Percentiles rank a stretch among this genome's conserved stretches.
These are phyloP conservation scores for Daldinia decipiens DNA, from an alignment of 495 filamentous ascomycete genomes.

Conservation along the genomic window DNA sequence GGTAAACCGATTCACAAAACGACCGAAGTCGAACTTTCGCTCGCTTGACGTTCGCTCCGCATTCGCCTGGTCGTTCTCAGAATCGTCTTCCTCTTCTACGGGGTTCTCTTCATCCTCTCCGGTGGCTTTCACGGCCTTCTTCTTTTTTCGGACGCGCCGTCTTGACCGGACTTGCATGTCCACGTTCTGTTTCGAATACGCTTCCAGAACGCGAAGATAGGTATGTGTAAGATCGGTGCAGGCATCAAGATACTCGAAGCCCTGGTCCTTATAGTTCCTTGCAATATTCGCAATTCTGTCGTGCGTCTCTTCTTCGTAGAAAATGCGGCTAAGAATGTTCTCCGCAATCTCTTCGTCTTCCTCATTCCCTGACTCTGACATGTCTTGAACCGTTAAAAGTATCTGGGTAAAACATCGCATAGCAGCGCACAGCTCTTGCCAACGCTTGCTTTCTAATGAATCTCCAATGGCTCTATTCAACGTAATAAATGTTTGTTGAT, in stretches of 20 bases:
- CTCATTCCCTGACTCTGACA: slow-evolving; percentile 83
- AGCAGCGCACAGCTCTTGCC: slow-evolving; percentile 84
- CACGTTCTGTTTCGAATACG: slow-evolving; percentile 92
- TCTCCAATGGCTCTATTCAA: slow-evolving; percentile 84
- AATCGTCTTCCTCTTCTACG: slow-evolving; percentile 66
- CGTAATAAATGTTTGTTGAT: slow-evolving; percentile 90
- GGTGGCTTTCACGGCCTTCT: slow-evolving; percentile 64
- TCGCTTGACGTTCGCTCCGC: slow-evolving; percentile 77
- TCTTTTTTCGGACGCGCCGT: slow-evolving; percentile 72
- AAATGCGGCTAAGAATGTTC: slow-evolving; percentile 95
- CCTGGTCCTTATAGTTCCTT: slow-evolving; percentile 88
- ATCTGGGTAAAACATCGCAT: slow-evolving; percentile 92
- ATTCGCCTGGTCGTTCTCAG: slow-evolving; percentile 78
- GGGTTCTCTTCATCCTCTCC: slow-evolving; percentile 53
- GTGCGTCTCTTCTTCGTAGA: slow-evolving; percentile 96
- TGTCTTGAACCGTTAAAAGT: slow-evolving; percentile 93
- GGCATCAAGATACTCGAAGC: slow-evolving; percentile 91
- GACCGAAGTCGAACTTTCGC: slow-evolving; percentile 91
- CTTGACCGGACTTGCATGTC: slow-evolving; percentile 91
- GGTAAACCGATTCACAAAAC: slow-evolving; percentile 82
- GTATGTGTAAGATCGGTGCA: slow-evolving; percentile 91
- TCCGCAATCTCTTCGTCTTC: slow-evolving; percentile 98
- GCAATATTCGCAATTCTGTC: slow-evolving; percentile 83
- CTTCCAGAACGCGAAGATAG: slow-evolving; percentile 90
- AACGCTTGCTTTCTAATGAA: slow-evolving; percentile 80